phyloP scores from a whole-genome alignment of 768 basidiomycete species.

The Auricularia auricula-judae region DNA sequence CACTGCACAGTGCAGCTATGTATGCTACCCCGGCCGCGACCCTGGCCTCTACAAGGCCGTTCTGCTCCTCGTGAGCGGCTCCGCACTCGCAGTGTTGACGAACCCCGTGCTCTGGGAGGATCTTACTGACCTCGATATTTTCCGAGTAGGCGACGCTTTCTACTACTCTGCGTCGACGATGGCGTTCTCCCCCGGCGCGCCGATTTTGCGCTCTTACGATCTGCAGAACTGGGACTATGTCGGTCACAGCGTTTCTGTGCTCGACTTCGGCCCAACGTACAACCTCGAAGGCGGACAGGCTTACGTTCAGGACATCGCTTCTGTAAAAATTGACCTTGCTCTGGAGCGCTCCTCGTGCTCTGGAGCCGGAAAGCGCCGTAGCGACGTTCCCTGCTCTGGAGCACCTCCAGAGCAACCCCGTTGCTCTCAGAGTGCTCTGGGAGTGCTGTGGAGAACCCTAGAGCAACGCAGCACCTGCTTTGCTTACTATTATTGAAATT shows the following conservation, averaged over 20 bases:
- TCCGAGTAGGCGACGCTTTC: conserved; percentile 4
- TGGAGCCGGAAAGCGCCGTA: too few relatives aligned
- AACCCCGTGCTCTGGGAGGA: conserved; percentile 7
- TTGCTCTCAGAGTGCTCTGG: too few relatives aligned
- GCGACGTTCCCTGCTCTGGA: too few relatives aligned
- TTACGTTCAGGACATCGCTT: conserved; percentile 2
- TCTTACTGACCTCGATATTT: conserved; percentile 5
- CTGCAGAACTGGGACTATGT: conserved; percentile 5
- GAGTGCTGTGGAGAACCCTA: too few relatives aligned
- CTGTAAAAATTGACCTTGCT: too few relatives aligned
- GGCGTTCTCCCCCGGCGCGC: conserved; percentile 6
- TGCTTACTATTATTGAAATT: too few relatives aligned
- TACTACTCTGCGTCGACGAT: conserved; percentile 7
- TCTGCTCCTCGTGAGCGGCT: not conserved
- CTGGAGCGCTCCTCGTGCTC: too few relatives aligned
- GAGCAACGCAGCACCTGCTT: too few relatives aligned
- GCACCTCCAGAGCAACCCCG: too few relatives aligned
- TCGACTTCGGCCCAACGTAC: conserved; percentile 3
- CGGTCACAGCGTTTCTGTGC: conserved; percentile 4
- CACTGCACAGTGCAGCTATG: too few relatives aligned
- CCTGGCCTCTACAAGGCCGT: too few relatives aligned
- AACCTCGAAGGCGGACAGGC: conserved; percentile 1
- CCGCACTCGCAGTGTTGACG: not conserved
- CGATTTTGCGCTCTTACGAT: conserved; percentile 5
- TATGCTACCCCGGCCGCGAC: too few relatives aligned